Base-by-base conservation (phyloP, 225 moss, liverwort and hornwort species). In the Physcomitrium patens region DNA sequence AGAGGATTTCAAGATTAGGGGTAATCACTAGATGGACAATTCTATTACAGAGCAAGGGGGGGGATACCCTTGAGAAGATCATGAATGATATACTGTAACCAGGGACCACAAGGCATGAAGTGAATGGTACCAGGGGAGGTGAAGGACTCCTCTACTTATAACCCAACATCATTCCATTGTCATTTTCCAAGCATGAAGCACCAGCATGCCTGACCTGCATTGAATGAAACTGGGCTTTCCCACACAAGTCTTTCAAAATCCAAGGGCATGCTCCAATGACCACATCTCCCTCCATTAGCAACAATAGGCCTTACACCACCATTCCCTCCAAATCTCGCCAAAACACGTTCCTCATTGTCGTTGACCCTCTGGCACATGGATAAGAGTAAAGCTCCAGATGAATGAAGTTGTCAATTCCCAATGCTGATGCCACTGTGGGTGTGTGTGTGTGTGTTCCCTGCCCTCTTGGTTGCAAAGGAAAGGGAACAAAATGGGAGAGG, bases 111-210 rank as follows among this genome's bases (percentile, higher is more conserved):
- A 46, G 49, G 63, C 24, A 57, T 67, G 66, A 52, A 65, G 52
- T 70, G 65, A 67, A 63, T 3, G 41, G 81, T 73, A 74, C 64
- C 13, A 0, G 19, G 23, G 65, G 54, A 53, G 26, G 70, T 10
- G 37, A 82, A 82, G 67, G 75, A 75, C 75, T 65, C 58, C 37
- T 42, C 46, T 55, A 78, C 78, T 79, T 67, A 61, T 62, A 70
- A 61, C 10, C 14, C 17, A 71, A 65, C 74, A 80, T 84, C 73
- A 80, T 76, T 77, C 77, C 20, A n/a, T 60, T 20, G 73, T 77
- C 77, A 70, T 80, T 84, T 84, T 80, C 73, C 80, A 60, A 70
- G 77, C 80, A 76, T 59, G 72, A 83, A 72, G 76, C 67, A 72
- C 68, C 68, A 59, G 50, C 58, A 3, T 60, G 73, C 69, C 74